These are phyloP conservation scores for Debaryomyces hansenii DNA, from an alignment of 805 yeast species.

Conservation along the genomic window DNA sequence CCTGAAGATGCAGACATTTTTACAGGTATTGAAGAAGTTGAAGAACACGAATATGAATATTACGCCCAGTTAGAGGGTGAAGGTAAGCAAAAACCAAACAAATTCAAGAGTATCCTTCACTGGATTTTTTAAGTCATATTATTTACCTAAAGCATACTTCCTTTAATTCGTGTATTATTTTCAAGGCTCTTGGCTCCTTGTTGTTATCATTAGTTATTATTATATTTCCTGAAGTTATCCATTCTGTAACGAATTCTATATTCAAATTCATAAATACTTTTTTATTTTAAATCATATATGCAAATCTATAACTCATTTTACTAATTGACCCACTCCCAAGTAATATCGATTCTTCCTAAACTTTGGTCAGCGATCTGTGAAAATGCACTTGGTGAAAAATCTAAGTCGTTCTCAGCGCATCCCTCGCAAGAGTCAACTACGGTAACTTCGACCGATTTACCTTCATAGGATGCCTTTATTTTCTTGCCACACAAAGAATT, in stretches of 20 bases:
- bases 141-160: no score
- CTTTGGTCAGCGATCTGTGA: slow-evolving; percentile 47
- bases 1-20: slow-evolving; percentile 48
- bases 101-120: slow-evolving; percentile 11
- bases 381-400: slow-evolving; percentile 64
- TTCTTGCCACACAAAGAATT: slow-evolving; percentile 55
- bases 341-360: slow-evolving; percentile 54
- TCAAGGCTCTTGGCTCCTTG: no score
- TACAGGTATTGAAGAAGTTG: slow-evolving; percentile 47
- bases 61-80: slow-evolving; percentile 35
- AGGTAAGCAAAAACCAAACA: slow-evolving; percentile 5
- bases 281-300: not conserved
- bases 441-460: slow-evolving; percentile 54
- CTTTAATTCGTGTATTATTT: no score
- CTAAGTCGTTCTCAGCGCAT: slow-evolving; percentile 51
- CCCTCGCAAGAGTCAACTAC: slow-evolving; percentile 61
- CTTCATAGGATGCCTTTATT: slow-evolving; percentile 46
- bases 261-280: no score
- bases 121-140: slow-evolving; percentile 18
- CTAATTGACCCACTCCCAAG: slow-evolving; percentile 45
- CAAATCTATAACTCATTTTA: not conserved
- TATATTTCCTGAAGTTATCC: no score
- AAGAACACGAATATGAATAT: slow-evolving; percentile 47
- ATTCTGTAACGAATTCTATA: no score
- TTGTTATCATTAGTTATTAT: no score